Evolutionary conservation across 352 stramenopile species (phyloP).

Genomic region (Globisporangium carolinianum): DNA sequence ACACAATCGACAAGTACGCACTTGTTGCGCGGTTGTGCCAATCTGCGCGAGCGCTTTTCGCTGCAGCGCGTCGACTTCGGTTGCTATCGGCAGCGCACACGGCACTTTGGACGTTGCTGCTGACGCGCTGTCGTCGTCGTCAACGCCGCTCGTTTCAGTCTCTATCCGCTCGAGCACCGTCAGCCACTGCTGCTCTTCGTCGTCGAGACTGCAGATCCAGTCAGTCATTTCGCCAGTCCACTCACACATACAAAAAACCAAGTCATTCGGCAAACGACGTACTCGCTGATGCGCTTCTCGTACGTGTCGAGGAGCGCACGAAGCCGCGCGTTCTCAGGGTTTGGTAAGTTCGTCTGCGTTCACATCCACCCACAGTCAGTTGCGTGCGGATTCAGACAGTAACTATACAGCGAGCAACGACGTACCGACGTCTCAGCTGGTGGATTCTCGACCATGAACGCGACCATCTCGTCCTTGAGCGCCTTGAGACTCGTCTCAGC

Average conservation of each 20-base stretch:
- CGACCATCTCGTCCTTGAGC: constrained; percentile 54
- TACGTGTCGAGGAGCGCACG: constrained; percentile 39
- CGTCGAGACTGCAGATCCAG: constrained; percentile 21
- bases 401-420: neutral
- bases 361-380: neutral
- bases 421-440: constrained; percentile 40
- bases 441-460: constrained; percentile 44
- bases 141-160: constrained; percentile 11
- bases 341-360: constrained; percentile 25
- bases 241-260: no score
- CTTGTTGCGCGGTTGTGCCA: constrained; percentile 32
- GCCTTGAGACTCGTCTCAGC: constrained; percentile 56
- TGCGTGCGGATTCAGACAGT: neutral
- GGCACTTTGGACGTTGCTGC: constrained; percentile 11
- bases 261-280: neutral
- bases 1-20: constrained; percentile 8
- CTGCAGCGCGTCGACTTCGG: constrained; percentile 39
- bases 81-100: constrained; percentile 39
- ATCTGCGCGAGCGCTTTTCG: constrained; percentile 35
- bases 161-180: constrained; percentile 33
- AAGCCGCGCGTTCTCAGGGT: constrained; percentile 59
- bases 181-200: constrained; percentile 50
- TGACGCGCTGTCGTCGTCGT: constrained; percentile 5
- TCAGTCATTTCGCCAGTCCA: no score
- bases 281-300: constrained; percentile 37